Base-by-base conservation (phyloP, 78 protist genomes). In the slime mould (Dictyostelium discoideum) region DNA sequence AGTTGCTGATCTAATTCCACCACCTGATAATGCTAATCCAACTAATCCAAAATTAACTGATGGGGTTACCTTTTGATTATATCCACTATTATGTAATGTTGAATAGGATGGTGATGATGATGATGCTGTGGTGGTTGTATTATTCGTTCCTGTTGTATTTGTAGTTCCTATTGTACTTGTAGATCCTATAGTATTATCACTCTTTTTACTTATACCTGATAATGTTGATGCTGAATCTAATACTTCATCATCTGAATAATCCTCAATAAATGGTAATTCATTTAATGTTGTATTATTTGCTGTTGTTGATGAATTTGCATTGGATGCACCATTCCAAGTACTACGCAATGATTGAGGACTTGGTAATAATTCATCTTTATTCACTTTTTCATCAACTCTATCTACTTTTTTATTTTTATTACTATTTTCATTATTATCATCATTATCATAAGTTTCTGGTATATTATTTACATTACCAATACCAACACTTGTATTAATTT, bases 1-100 rank as follows among this genome's bases (percentile, higher is more conserved):
- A 0, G 95, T 90, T 18, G 95, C 95, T 13, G 95, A 90, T 48
- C 95, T 72, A 44, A 90, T 90, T n/a, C 95, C 95, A 54, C 95
- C 95, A 50, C 95, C 95, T 46, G 88, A 82, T 8, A 90, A 46
- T 72, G 95, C 95, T 42, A 90, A 73, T 0, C 95, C 95, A 32
- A 90, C 88, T 69, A 90, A 42, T 10, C 80, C 80, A 90, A 78
- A 90, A 20, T 67, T 72, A n/a, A 46, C 54, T 1, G 95, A 90
- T 50, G 95, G 95, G 2, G 40, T n/a, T 6, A 84, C 87, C 32
- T 63, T 82, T 50, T 26, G 37, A 74, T 32, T 20, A 26, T n/a
- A 79, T 65, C 63, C 79, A 78, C 26, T 86, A 37, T 80, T 80
- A 46, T n/a, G 48, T n/a, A 24, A 7, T 16, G 63, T 44, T 8